A percentile compares a stretch with the other conserved stretches of the same genome.
Evolutionary conservation across 2,329 filamentous ascomycete genomes (phyloP).

Genomic region (Sporothrix humicola): DNA sequence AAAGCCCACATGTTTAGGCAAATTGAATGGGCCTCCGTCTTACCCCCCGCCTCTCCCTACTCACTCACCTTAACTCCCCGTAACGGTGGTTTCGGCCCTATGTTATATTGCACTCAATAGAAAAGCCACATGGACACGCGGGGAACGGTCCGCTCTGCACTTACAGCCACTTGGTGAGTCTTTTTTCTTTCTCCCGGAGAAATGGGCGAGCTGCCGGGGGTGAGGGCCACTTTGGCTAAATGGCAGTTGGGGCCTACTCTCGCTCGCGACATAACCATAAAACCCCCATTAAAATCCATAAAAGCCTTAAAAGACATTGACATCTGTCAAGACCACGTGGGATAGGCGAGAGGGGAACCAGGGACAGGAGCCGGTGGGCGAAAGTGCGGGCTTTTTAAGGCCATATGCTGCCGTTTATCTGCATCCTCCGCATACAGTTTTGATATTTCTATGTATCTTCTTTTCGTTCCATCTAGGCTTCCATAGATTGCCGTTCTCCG

Average conservation of each 20-base stretch:
- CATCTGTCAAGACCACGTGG: constrained; percentile 12
- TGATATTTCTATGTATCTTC: too few relatives aligned
- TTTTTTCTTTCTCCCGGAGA: background rate
- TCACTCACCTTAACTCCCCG: background rate
- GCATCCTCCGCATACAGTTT: background rate
- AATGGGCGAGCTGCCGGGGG: background rate
- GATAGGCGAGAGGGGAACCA: background rate
- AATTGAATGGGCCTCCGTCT: background rate
- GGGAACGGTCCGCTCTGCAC: constrained; percentile 28
- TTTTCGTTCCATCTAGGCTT: constrained; percentile 1
- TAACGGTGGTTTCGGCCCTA: constrained; percentile 29
- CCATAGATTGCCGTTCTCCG: background rate
- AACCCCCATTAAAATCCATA: too few relatives aligned
- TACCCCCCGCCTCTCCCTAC: background rate
- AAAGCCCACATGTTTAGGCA: background rate
- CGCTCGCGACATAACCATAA: too few relatives aligned
- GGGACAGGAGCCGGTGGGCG: background rate
- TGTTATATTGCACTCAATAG: background rate
- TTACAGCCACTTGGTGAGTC: background rate
- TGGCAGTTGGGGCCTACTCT: background rate
- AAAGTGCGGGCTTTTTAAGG: background rate
- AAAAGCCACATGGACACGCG: constrained; percentile 17
- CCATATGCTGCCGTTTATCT: background rate
- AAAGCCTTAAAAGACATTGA: background rate
- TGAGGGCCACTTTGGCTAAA: constrained; percentile 21